phyloP scores from a whole-genome alignment of 495 filamentous ascomycete species.

The Tuber umbilicatum region DNA sequence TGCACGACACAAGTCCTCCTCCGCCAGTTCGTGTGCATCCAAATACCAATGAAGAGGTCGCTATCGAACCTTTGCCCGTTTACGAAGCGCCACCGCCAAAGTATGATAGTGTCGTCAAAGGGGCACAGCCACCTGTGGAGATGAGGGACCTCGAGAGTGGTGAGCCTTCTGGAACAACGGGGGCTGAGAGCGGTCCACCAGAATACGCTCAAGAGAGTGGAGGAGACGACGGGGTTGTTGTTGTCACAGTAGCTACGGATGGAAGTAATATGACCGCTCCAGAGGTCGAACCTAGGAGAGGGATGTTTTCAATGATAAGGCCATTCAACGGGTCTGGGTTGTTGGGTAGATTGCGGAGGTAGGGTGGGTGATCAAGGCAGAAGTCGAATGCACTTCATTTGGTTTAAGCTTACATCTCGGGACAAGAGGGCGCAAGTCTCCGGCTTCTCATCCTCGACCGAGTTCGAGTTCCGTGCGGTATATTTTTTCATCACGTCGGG shows the following conservation, averaged over 20 bases:
- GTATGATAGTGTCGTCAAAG: slow-evolving; percentile 29
- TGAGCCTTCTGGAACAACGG: slow-evolving; percentile 5
- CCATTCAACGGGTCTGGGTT: slow-evolving; percentile 1
- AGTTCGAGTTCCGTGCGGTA: neutral
- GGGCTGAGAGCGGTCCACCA: slow-evolving; percentile 5
- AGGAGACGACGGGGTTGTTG: neutral
- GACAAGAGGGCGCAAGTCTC: neutral
- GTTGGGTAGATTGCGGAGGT: slow-evolving; percentile 18
- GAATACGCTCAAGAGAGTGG: slow-evolving; percentile 1
- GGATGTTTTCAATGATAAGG: neutral
- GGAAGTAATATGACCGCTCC: neutral
- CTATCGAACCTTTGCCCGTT: slow-evolving; percentile 27
- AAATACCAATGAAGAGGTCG: slow-evolving; percentile 7
- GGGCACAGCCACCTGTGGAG: neutral
- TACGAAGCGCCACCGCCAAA: slow-evolving; percentile 36
- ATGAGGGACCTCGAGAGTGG: slow-evolving; percentile 13
- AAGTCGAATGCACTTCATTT: neutral
- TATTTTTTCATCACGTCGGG: neutral
- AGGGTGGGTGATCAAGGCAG: neutral
- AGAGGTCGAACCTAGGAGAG: neutral
- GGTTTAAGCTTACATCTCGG: neutral
- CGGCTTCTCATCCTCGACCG: neutral
- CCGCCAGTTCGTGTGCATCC: slow-evolving; percentile 8
- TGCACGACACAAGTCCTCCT: slow-evolving; percentile 7
- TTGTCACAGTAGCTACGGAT: neutral